Percentiles rank a stretch among this genome's conserved stretches.
Conservation (phyloP, 371 early-diverging fungal genomes). For the Mucor lusitanicus region DNA sequence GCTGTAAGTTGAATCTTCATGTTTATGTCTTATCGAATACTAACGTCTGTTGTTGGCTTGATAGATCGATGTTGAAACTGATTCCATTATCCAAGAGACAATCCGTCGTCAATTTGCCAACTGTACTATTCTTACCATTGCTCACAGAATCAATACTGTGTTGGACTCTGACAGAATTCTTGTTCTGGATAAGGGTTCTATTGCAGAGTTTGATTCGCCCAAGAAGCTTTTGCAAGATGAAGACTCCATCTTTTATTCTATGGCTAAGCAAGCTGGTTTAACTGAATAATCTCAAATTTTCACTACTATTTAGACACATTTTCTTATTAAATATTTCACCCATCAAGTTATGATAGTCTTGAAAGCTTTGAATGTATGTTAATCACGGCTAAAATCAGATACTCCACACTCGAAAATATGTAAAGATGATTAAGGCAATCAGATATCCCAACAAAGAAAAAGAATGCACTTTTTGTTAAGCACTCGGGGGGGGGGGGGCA, state of each 20-base stretch:
- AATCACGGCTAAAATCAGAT: no score
- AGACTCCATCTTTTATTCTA: constrained; percentile 67
- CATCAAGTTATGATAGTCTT: no score
- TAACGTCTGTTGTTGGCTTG: not conserved
- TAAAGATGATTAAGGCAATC: not conserved
- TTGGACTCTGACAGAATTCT: constrained; percentile 86
- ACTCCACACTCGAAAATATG: not conserved
- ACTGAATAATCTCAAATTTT: constrained; percentile 29
- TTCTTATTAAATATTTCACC: not conserved
- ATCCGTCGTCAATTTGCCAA: constrained; percentile 86
- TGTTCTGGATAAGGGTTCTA: constrained; percentile 76
- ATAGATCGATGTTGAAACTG: constrained; percentile 82
- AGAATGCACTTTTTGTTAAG: no score
- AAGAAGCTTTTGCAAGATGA: constrained; percentile 59
- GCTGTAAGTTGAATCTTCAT: constrained; percentile 39
- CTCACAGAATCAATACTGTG: constrained; percentile 90
- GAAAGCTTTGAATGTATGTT: no score
- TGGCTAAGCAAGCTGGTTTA: constrained; percentile 76
- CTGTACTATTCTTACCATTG: constrained; percentile 92
- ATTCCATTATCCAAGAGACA: constrained; percentile 81
- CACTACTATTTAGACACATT: not conserved
- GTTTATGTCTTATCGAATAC: not conserved
- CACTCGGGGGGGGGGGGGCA: no score
- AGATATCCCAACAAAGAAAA: no score
- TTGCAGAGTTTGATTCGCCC: constrained; percentile 85